Base-by-base conservation (phyloP, 1,284 basidiomycete genomes). In the Cryptococcus sp. region DNA sequence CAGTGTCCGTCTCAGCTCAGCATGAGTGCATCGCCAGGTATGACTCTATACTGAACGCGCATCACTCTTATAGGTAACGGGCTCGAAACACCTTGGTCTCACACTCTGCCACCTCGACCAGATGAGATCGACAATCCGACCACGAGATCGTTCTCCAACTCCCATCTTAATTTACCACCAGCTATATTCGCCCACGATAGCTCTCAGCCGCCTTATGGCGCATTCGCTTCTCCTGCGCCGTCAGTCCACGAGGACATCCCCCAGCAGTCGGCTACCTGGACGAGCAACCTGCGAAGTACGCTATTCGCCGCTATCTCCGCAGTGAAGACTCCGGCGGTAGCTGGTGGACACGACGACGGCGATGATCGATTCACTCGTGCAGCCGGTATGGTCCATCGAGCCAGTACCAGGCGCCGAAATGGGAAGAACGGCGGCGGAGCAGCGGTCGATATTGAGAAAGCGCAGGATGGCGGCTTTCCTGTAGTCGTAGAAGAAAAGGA, bases 241-340 rank as follows among this genome's bases (percentile, higher is more conserved):
- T 61, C 59, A 0, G 49, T 47, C 22, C 20, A 46, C 43, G 27
- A 54, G 45, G 48, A 19, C 13, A 23, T 52, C 20, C 56, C 57
- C n/a, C 57, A 52, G 30, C 53, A 62, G 40, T 62, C 66, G 35
- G 60, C 63, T 11, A 67, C 65, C 1, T 71, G 69, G 69, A 67
- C 69, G 3, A 57, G 60, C 47, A 71, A 71, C 57, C 61, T 71
- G n/a, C 59, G 69, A 17, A 56, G 52, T 22, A 65, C 69, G 5
- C 50, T 71, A 19, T 67, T 69, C 45, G 63, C 66, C 13, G 69
- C 69, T 7, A 71, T 71, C 41, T 57, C 60, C 10, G 64, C 59
- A 7, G 54, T 50, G 6, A 38, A 47, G 45, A 52, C 58, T 10
- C 58, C 60, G 8, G 53, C 54, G 7, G 17, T 27, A 22, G 54